Percentiles rank a stretch among this genome's conserved stretches.
These are phyloP conservation scores for Phytophthora boehmeriae DNA, from an alignment of 352 stramenopile genomes.

Conservation along the genomic window DNA sequence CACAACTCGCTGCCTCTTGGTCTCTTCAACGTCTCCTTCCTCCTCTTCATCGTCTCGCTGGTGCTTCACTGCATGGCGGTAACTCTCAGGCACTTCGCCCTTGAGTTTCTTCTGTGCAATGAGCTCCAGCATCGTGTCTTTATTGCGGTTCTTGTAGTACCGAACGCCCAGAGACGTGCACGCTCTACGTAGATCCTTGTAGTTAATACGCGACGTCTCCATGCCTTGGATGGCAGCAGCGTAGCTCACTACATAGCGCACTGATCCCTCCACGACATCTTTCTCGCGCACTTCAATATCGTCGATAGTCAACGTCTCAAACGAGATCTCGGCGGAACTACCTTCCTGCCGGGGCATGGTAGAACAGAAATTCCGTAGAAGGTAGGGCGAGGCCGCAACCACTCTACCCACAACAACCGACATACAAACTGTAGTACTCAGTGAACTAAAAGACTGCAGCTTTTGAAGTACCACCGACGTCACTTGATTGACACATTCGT, in stretches of 20 bases:
- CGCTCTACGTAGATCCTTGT: conserved; percentile 19
- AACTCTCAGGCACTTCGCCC: conserved; percentile 23
- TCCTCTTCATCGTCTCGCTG: background rate
- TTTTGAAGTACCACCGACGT: background rate
- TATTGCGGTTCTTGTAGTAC: conserved; percentile 36
- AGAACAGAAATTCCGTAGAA: background rate
- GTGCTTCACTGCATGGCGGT: background rate
- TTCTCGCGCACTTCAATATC: conserved; percentile 25
- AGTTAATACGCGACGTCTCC: conserved; percentile 21
- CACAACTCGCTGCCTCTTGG: background rate
- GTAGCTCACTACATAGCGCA: conserved; percentile 16
- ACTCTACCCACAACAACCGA: no score
- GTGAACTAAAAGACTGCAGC: background rate
- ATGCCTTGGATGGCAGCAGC: conserved; percentile 25
- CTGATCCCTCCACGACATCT: conserved; percentile 14
- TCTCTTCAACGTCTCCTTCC: background rate
- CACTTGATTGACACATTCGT: conserved; percentile 22
- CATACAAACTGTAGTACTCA: no score
- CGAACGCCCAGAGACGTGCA: conserved; percentile 26
- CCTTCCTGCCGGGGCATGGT: background rate
- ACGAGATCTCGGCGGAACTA: background rate
- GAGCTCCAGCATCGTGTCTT: conserved; percentile 27
- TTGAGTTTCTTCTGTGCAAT: conserved; percentile 31
- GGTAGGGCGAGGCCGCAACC: background rate
- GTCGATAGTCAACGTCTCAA: conserved; percentile 23